Evolutionary conservation across 2,329 filamentous ascomycete genomes (phyloP).

Genomic region (Exophiala viscosa): DNA sequence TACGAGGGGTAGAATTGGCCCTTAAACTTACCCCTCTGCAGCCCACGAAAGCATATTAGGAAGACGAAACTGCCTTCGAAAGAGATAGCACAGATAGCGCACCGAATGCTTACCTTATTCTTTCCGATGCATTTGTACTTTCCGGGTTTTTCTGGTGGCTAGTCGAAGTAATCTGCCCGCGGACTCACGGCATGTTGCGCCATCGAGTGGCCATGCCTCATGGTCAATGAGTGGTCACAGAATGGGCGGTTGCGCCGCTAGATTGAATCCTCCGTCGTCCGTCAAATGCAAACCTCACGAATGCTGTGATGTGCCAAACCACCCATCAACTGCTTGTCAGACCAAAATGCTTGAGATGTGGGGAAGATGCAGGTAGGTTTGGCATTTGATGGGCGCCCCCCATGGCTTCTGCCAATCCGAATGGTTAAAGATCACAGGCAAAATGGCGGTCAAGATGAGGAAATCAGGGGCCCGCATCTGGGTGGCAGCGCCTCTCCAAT

Average conservation of each 20-base stretch:
- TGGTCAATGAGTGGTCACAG: background rate
- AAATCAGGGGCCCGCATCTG: conserved; percentile 8
- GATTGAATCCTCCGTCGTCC: conserved; percentile 5
- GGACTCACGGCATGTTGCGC: too few relatives aligned
- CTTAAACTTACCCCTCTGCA: conserved; percentile 5
- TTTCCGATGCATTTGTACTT: too few relatives aligned
- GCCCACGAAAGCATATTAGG: background rate
- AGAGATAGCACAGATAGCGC: too few relatives aligned
- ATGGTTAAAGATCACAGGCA: background rate
- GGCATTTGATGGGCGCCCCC: background rate
- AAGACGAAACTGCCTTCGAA: too few relatives aligned
- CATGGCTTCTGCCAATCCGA: conserved; percentile 13
- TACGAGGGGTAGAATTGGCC: background rate
- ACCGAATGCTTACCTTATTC: too few relatives aligned
- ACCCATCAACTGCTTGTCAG: conserved; percentile 9
- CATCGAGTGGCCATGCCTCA: background rate
- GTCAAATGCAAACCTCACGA: background rate
- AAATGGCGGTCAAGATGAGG: conserved; percentile 20
- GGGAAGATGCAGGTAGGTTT: conserved; percentile 12
- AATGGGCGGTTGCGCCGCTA: conserved; percentile 7
- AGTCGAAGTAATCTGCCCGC: too few relatives aligned
- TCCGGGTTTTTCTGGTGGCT: too few relatives aligned
- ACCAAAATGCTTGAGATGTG: conserved; percentile 9
- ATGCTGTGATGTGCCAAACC: background rate
- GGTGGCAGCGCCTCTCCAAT: conserved; percentile 1